These are phyloP conservation scores for Skeletonema potamos DNA, from an alignment of 108 stramenopile genomes.

Conservation along the genomic window DNA sequence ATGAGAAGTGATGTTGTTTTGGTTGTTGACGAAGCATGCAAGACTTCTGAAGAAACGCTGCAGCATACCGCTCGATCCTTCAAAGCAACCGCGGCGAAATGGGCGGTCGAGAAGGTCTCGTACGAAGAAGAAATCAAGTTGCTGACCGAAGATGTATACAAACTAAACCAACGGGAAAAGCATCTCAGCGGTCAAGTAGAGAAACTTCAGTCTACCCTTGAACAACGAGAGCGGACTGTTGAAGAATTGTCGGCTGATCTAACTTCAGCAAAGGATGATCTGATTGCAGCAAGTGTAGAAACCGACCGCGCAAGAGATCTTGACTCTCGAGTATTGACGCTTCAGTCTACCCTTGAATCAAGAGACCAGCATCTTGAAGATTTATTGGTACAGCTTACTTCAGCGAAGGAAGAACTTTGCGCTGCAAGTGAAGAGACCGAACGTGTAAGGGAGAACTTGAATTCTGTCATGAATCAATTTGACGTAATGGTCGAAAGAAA, in stretches of 20 bases:
- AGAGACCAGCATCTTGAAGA: not conserved
- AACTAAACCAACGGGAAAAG: not conserved
- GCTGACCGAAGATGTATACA: not conserved
- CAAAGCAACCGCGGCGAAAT: not conserved
- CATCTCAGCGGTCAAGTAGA: not conserved
- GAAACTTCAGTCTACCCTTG: not conserved
- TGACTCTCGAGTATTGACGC: not conserved
- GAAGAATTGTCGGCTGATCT: not conserved
- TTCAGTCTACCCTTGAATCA: not conserved
- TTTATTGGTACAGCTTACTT: not conserved
- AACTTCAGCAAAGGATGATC: not conserved
- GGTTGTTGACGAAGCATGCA: not conserved
- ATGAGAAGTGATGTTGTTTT: slow-evolving; percentile 6
- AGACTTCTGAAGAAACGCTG: not conserved
- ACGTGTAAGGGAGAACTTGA: not conserved
- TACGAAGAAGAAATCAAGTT: not conserved
- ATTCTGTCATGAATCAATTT: not conserved
- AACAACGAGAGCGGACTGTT: not conserved
- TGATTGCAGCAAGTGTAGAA: not conserved
- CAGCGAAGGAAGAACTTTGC: not conserved
- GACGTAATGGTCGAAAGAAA: not conserved
- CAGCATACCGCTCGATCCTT: not conserved
- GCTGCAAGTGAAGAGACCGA: not conserved
- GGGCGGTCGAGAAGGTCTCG: not conserved
- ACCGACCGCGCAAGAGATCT: not conserved